Percentiles rank a stretch among this genome's conserved stretches.
Conservation (phyloP, 495 filamentous ascomycete genomes). For the Hypoxylon trugodes region DNA sequence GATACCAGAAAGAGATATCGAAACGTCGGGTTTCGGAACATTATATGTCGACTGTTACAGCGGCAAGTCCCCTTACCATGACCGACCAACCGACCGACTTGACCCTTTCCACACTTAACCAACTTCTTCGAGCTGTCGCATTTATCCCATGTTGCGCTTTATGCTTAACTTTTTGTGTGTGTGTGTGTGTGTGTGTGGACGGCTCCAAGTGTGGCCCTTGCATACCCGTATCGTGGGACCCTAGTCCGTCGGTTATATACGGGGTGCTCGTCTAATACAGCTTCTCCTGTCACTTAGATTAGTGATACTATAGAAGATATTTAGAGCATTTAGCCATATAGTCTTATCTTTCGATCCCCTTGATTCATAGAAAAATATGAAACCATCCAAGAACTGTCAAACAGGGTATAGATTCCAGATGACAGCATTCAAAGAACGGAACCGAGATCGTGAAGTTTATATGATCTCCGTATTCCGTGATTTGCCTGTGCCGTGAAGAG, state of each 20-base stretch:
- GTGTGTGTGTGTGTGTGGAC: too few species aligned
- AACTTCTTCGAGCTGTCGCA: conserved; percentile 19
- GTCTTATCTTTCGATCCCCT: background rate
- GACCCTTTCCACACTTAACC: conserved; percentile 18
- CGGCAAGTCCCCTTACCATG: conserved; percentile 24
- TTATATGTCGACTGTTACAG: conserved; percentile 37
- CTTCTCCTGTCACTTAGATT: background rate
- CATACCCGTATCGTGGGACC: conserved; percentile 35
- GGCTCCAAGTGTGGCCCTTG: conserved; percentile 30
- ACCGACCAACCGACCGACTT: too few species aligned
- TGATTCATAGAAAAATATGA: background rate
- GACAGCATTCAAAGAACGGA: too few species aligned
- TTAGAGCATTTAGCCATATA: too few species aligned
- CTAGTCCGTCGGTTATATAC: conserved; percentile 20
- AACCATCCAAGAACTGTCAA: background rate
- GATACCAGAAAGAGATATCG: conserved; percentile 10
- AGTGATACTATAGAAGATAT: too few species aligned
- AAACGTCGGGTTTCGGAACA: conserved; percentile 32
- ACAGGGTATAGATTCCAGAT: too few species aligned
- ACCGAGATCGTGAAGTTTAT: too few species aligned
- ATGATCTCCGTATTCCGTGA: background rate
- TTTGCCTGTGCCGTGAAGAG: background rate
- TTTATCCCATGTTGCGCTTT: conserved; percentile 19
- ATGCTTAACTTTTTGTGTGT: conserved; percentile 32
- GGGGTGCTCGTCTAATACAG: background rate